Base-by-base conservation (phyloP, 2,329 filamentous ascomycete genomes). In the Pseudopyrenochaeta lycopersici region DNA sequence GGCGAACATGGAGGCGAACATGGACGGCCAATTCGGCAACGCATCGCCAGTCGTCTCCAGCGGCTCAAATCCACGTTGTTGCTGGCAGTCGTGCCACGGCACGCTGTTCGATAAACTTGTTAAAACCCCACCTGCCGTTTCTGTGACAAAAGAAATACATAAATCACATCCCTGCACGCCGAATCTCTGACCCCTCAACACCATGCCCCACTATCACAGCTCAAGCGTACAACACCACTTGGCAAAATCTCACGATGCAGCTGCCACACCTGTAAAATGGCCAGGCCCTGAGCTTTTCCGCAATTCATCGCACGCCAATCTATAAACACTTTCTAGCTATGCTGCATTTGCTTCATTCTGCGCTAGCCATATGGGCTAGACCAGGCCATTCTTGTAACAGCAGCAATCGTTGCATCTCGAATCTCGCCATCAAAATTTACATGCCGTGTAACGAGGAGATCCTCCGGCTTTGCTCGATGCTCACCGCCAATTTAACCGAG, bases 41-140 rank as follows among this genome's bases (percentile, higher is more conserved):
- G 12, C 36, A 11, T 14, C 20, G 20, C 17, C n/a, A 39, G 36
- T 20, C 12, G 12, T 20, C 4, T 12, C 11, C 36, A 21, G 36
- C 17, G 35, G 35, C 35, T 23, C 35, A 18, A 38, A 20, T 11
- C 6, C 6, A 10, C 15, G 9, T 20, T 11, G 4, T 27, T 27
- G 23, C 23, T 27, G 23, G 4, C 23, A 27, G 23, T 27, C 23
- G 23, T 27, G 23, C 23, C 23, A 27, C 4, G 23, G 23, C 23
- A 10, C 17, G 5, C 35, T 20, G 23, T 27, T 10, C 15, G 17
- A 39, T 14, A 7, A 38, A 10, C 14, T 17, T 36, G 4, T 18
- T 12, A 38, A 7, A 52, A 53, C 68, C 67, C 67, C 68, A 70
- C 68, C 66, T 70, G 62, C 69, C 63, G 58, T 50, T 68, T 65